Percentiles rank a stretch among this genome's conserved stretches.
Conservation (phyloP, 2,329 filamentous ascomycete species). For the Aureobasidium lini region DNA sequence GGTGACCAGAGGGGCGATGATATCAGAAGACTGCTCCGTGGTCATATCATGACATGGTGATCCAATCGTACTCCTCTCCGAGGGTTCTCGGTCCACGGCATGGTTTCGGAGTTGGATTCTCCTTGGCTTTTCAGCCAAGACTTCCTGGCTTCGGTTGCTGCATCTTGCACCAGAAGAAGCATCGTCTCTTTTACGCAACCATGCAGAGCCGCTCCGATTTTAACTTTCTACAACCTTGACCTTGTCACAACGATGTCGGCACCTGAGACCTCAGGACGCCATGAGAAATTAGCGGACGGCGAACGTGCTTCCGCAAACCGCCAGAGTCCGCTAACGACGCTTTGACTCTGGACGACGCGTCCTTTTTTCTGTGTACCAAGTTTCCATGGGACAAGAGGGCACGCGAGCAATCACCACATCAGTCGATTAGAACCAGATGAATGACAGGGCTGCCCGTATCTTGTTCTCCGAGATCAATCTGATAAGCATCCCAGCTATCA, state of each 20-base stretch:
- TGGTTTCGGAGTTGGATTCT: not conserved
- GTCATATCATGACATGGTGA: too few species aligned
- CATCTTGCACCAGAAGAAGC: not conserved
- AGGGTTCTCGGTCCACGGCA: not conserved
- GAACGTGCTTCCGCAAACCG: not conserved
- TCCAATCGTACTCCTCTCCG: not conserved
- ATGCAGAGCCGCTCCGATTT: not conserved
- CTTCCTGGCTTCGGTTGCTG: not conserved
- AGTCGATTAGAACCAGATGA: not conserved
- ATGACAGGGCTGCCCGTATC: not conserved
- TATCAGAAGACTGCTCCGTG: too few species aligned
- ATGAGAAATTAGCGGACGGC: not conserved
- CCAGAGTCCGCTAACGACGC: not conserved
- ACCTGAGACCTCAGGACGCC: not conserved
- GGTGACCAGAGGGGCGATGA: too few species aligned
- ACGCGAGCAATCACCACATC: not conserved
- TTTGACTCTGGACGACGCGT: not conserved
- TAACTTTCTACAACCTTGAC: not conserved
- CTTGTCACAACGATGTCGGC: slow-evolving; percentile 2
- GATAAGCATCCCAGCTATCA: not conserved
- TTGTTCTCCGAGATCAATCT: not conserved
- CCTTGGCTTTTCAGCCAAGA: not conserved
- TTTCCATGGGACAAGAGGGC: not conserved
- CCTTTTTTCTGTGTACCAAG: slow-evolving; percentile 1
- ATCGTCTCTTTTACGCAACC: not conserved